These are phyloP conservation scores for Penicillium sp. DNA, from an alignment of 2,329 filamentous ascomycete genomes.

Conservation along the genomic window DNA sequence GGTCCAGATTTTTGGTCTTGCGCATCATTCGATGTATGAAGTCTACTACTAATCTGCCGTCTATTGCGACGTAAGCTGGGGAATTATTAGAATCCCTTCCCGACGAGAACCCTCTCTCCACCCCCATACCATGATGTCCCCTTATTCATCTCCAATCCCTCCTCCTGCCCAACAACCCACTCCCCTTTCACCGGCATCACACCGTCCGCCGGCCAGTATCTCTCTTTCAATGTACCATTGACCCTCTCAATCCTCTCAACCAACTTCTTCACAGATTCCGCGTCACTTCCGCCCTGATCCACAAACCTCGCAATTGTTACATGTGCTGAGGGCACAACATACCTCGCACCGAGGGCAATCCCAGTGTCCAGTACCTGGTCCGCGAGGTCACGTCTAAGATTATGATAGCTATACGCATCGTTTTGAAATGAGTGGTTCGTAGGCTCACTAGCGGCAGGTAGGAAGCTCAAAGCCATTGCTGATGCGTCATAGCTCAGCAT, in stretches of 20 bases:
- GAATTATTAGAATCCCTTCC: conserved; percentile 50
- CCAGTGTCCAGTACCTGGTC: conserved; percentile 64
- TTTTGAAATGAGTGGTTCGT: conserved; percentile 40
- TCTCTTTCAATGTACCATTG: conserved; percentile 73
- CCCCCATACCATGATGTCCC: conserved; percentile 88
- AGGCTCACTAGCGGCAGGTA: conserved; percentile 74
- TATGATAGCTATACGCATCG: conserved; percentile 84
- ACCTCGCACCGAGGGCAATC: conserved; percentile 75
- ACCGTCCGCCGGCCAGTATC: conserved; percentile 68
- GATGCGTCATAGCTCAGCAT: conserved; percentile 82
- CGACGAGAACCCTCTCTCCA: conserved; percentile 68
- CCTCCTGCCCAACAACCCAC: conserved; percentile 88
- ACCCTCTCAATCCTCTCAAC: conserved; percentile 73
- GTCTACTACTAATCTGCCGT: background rate
- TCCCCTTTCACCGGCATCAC: conserved; percentile 62
- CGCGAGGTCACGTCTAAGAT: conserved; percentile 81
- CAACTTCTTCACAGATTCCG: conserved; percentile 66
- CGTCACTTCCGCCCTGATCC: conserved; percentile 63
- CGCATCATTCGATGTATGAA: background rate
- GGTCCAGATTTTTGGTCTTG: background rate
- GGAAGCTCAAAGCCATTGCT: conserved; percentile 83
- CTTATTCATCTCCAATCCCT: conserved; percentile 74
- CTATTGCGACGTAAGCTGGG: background rate
- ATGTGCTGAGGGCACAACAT: conserved; percentile 88
- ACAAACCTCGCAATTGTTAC: conserved; percentile 86